These are phyloP conservation scores for Solanum clarkiae DNA, from an alignment of 257 asterid species.

Conservation along the genomic window DNA sequence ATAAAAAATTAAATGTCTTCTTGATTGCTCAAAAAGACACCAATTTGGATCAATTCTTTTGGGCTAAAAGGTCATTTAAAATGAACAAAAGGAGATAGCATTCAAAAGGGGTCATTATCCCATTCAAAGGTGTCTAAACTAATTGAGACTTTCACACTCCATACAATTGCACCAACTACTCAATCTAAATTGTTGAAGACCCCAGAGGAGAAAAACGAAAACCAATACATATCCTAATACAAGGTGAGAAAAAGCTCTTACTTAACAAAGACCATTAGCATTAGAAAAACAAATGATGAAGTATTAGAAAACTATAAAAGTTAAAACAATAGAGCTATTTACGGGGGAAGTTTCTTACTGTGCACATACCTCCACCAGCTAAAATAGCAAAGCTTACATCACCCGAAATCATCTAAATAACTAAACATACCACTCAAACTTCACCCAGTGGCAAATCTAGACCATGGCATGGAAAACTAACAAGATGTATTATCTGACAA, in stretches of 20 bases:
- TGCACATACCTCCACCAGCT: neutral
- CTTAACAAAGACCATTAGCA: neutral
- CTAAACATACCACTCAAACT: neutral
- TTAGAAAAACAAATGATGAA: neutral
- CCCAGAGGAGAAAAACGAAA: neutral
- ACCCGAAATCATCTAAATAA: neutral
- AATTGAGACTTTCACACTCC: neutral
- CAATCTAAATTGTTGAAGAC: neutral
- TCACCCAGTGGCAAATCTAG: neutral
- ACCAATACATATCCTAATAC: neutral
- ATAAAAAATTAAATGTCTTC: neutral
- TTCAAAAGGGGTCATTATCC: neutral
- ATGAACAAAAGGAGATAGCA: neutral
- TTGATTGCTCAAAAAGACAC: neutral
- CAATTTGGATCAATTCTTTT: neutral
- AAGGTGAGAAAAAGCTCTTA: neutral
- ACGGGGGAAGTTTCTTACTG: neutral
- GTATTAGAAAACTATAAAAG: neutral
- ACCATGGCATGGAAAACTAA: neutral
- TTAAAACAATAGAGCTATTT: neutral
- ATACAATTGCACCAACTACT: neutral
- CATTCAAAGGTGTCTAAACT: neutral
- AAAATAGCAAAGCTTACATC: neutral
- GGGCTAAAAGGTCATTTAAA: neutral
- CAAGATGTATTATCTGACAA: neutral